phyloP scores from a whole-genome alignment of 495 filamentous ascomycete species.

The Paragyromitra xinjiangensis region DNA sequence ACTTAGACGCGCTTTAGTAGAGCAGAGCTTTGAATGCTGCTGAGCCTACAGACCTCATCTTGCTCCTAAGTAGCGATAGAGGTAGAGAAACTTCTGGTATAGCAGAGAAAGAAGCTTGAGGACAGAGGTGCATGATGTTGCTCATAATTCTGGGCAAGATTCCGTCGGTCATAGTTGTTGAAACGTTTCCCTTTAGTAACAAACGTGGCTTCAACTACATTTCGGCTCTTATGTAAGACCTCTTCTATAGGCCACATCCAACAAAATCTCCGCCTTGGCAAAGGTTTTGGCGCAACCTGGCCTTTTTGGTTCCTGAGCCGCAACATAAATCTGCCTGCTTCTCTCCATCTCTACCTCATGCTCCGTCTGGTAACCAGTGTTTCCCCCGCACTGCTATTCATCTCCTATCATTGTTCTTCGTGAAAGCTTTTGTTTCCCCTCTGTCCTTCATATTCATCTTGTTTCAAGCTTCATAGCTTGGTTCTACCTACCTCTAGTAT shows the following conservation, averaged over 20 bases:
- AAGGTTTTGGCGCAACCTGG: constrained; percentile 55
- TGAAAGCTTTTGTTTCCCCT: neutral
- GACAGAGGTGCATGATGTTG: neutral
- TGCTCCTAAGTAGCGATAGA: too few relatives aligned
- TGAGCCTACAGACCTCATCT: too few relatives aligned
- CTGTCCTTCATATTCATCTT: constrained; percentile 10
- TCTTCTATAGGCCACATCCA: neutral
- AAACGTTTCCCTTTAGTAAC: constrained; percentile 14
- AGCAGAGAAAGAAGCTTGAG: neutral
- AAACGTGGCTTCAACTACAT: constrained; percentile 49
- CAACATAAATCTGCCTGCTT: constrained; percentile 49
- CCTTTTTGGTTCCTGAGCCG: constrained; percentile 54
- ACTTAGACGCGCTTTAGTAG: neutral
- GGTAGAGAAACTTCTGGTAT: too few relatives aligned
- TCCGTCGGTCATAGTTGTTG: neutral
- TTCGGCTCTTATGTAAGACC: constrained; percentile 24
- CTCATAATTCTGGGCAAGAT: neutral
- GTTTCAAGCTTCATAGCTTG: constrained; percentile 32
- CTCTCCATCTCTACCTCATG: constrained; percentile 7
- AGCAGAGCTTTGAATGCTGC: too few relatives aligned
- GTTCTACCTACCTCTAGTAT: constrained; percentile 25
- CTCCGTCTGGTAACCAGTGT: constrained; percentile 17
- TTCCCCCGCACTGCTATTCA: constrained; percentile 31
- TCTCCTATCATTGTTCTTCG: neutral
- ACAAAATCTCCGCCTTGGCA: constrained; percentile 45